Evolutionary conservation across 148 eudicot genomes (phyloP).

Genomic region (Suaeda aralocaspica): DNA sequence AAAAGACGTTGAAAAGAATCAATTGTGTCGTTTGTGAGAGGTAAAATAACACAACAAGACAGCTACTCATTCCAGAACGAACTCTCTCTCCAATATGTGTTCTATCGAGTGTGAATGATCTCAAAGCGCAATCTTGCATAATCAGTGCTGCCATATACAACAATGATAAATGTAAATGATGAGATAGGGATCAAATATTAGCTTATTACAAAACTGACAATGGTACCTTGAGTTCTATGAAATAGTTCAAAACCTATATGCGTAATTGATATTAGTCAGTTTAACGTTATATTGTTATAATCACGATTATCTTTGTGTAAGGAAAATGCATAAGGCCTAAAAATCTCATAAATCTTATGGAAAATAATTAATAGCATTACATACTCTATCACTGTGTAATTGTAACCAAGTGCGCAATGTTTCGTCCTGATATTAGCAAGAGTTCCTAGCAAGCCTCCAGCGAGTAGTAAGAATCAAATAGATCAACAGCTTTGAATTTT

Average conservation of each 20-base stretch:
- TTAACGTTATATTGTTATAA: too few relatives aligned
- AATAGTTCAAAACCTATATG: too few relatives aligned
- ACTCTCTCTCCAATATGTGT: constrained; percentile 88
- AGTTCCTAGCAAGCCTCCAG: constrained; percentile 88
- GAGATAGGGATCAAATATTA: too few relatives aligned
- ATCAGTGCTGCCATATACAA: constrained; percentile 79
- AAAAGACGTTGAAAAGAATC: constrained; percentile 64
- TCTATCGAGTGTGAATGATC: constrained; percentile 82
- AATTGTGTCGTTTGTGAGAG: constrained; percentile 77
- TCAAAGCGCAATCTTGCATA: constrained; percentile 80
- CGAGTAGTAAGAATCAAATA: constrained; percentile 80
- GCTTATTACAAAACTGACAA: too few relatives aligned
- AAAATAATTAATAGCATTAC: constrained; percentile 35
- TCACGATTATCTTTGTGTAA: too few relatives aligned
- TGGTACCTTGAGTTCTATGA: too few relatives aligned
- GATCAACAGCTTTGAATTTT: constrained; percentile 77
- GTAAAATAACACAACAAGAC: too few relatives aligned
- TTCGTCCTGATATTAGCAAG: constrained; percentile 77
- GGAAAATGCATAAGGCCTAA: too few relatives aligned
- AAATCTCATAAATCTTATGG: too few relatives aligned
- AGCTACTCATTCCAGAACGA: constrained; percentile 79
- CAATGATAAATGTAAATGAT: too few relatives aligned
- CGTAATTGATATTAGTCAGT: too few relatives aligned
- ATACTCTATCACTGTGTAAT: constrained; percentile 81
- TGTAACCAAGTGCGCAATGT: constrained; percentile 79